Evolutionary conservation across 495 filamentous ascomycete species (phyloP), one percentile per base, ranked within the genome.

Genomic region (Annulohypoxylon maeteangense): DNA sequence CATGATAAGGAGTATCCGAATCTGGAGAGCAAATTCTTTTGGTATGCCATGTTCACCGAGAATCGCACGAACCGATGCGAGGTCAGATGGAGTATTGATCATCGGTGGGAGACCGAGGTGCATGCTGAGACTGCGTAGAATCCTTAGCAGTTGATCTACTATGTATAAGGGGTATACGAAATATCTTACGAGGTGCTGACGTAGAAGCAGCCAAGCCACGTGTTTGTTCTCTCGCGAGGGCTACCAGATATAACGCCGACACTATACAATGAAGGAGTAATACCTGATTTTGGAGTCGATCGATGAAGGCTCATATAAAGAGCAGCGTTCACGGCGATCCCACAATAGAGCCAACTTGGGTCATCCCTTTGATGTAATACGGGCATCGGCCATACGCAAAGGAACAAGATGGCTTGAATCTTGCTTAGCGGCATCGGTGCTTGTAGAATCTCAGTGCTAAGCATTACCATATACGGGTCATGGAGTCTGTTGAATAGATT

Each of bases 311-410:
- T 71, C 71, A 79, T 70, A 18, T 70, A 76, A 0, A 76, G 58
- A 23, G 77, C 77, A 6, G 75, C 71, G 62, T 76, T 78, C 2
- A 76, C 53, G 10, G 77, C 76, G 10, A 79, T 68, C 10, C 77
- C 77, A 25, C 71, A 78, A 62, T 78, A 76, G 11, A 76, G 50
- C 77, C 77, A 79, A 48, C 74, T 78, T 11, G 77, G 75, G 42
- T 79, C 77, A n/a, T 75, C 59, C 1, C 47, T 38, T 68, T 78
- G 71, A 11, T 61, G 44, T 16, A 54, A 8, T 31, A 76, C 74
- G 3, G 76, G 77, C 12, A 79, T 25, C 22, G 77, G 76, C 77
- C 77, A 79, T 34, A 67, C 51, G 27, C 72, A 80, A 34, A 81
- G 68, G 16, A 79, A 48, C 12, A 78, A 56, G 11, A 78, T 69